Evolutionary conservation across 2,329 filamentous ascomycete genomes (phyloP).

Genomic region (Malbranchea zuffiana): DNA sequence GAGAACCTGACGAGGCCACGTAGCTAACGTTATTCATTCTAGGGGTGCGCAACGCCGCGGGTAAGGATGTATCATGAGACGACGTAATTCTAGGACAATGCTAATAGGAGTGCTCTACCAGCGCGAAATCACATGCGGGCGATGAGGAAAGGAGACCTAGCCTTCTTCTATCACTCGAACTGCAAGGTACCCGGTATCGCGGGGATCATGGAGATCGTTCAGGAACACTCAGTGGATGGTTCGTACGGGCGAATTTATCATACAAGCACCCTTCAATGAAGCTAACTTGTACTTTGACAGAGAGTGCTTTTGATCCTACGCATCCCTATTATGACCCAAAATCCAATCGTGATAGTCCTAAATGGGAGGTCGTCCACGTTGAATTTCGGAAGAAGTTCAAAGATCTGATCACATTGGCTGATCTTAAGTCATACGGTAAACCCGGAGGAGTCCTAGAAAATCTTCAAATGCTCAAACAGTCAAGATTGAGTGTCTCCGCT

Average conservation of each 20-base stretch:
- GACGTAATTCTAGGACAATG: too few species aligned
- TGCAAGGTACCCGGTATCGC: slow-evolving; percentile 82
- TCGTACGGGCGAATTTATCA: slow-evolving; percentile 47
- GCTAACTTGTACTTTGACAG: slow-evolving; percentile 41
- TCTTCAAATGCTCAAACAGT: slow-evolving; percentile 75
- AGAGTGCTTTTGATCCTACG: slow-evolving; percentile 58
- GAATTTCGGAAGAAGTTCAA: slow-evolving; percentile 74
- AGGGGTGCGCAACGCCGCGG: slow-evolving; percentile 13
- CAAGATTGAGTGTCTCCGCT: slow-evolving; percentile 62
- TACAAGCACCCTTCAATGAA: slow-evolving; percentile 70
- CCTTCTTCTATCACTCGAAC: slow-evolving; percentile 96
- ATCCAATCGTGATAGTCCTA: slow-evolving; percentile 56
- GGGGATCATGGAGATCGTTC: slow-evolving; percentile 79
- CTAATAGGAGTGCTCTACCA: too few species aligned
- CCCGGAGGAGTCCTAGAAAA: slow-evolving; percentile 49
- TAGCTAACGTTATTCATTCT: neutral
- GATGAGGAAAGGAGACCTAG: slow-evolving; percentile 85
- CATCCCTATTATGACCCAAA: slow-evolving; percentile 77
- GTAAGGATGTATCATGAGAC: too few species aligned
- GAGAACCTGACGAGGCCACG: neutral
- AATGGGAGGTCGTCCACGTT: slow-evolving; percentile 85
- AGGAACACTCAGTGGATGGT: slow-evolving; percentile 72
- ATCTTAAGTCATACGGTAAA: slow-evolving; percentile 55
- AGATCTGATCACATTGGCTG: slow-evolving; percentile 56
- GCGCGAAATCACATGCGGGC: slow-evolving; percentile 81